Base-by-base conservation (phyloP, 805 yeast species). In the Peterozyma toletana region DNA sequence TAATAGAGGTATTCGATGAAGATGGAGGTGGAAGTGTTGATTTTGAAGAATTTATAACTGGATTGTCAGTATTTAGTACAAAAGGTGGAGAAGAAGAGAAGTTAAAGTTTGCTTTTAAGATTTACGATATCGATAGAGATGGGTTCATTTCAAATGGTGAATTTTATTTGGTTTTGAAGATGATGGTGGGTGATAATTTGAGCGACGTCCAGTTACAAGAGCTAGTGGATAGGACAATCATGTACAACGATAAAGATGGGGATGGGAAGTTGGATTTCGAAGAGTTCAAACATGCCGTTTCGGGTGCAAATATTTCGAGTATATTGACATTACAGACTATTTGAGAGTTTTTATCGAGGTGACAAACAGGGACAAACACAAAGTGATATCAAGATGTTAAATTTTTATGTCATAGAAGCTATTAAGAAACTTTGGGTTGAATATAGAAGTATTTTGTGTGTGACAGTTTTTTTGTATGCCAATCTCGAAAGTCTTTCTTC, bases 121-220 rank as follows among this genome's bases (percentile, higher is more conserved):
- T 93, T 15, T 93, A 93, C 58, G 99, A 93, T 59, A 88, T 93
- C 50, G 99, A 93, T 63, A 74, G 88, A 44, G 99, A 93, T 59
- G 99, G 99, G 0, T 89, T 58, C 59, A 87, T 93, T 33, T 90
- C 97, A 2, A 91, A 91, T 58, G 99, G 99, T 18, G 99, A 93
- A 64, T 63, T 93, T 45, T 93, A 83, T 56, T 72, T 91, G 35
- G 98, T 93, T 35, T 70, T 93, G 66, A 86, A 93, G 63, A 86
- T 87, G 78, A 93, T 93, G 99, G 99, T 95, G 27, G 99, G 98
- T 1, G 83, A 80, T 53, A 89, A 93, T 56, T 66, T 95, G 45
- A 83, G 80, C 49, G 95, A 86, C 47, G 79, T 78, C 27, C 96
- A 93, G 56, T 71, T 93, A 44, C 99, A 93, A 61, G 98, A 95